Evolutionary conservation across 768 basidiomycete species (phyloP), one percentile per base, ranked within the genome.

Genomic region (Multifurca ochricompacta): DNA sequence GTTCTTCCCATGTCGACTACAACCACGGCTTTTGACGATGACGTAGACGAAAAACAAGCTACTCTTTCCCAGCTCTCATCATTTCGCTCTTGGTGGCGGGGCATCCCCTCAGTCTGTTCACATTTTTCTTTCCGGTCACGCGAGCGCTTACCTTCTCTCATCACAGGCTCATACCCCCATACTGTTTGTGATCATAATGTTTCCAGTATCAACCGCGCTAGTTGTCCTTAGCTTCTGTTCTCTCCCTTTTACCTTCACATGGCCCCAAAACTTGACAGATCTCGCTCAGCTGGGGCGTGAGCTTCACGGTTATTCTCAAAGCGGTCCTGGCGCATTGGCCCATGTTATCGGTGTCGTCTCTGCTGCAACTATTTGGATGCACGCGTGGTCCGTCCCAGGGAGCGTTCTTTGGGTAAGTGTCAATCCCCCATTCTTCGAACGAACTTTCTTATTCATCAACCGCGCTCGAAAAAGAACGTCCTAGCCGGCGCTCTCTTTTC

Each of bases 301-400:
- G 55, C 78, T 90, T 6, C 85, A 85, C 63, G 80, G 77, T 48
- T 92, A 91, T 67, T 81, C 86, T 8, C 84, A 84, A 66, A 83
- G 82, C 55, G 86, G 87, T 10, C 61, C 72, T 28, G 73, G 70
- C 3, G 78, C 85, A 18, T 73, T 81, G 49, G 76, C 77, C 7
- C 94, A 95, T 69, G 88, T 95, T 49, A 67, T 94, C 39, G 81
- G 77, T 23, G 91, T 93, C 46, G 76, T 97, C 63, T 82, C 86
- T 35, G 75, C 93, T 13, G 84, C 87, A 16, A 89, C 90, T 4
- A 73, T 91, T 27, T 97, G 92, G 91, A 96, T 93, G 70, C 94
- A 97, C 67, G 91, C 93, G 3, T 97, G 93, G 94, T 93, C 90
- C 56, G 80, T 97, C 54, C 94, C 94, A 8, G 94, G 94, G 6